Conservation (phyloP, 306 rosid genomes). For the Vigna radiata region DNA sequence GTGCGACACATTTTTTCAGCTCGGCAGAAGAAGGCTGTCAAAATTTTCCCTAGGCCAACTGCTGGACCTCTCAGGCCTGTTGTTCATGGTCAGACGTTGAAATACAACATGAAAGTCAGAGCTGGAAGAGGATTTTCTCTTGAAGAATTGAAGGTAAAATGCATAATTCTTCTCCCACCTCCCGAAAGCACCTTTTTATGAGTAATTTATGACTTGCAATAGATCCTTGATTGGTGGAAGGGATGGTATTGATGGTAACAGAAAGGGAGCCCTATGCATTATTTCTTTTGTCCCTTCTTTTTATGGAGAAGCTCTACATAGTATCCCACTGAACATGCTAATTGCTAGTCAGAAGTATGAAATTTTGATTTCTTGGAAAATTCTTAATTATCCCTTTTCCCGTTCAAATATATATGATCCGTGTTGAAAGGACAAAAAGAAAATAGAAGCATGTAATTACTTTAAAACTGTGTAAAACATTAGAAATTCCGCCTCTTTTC, state of each 20-base stretch:
- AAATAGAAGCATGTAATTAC: not conserved
- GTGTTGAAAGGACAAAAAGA: not conserved
- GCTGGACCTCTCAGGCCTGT: constrained; percentile 64
- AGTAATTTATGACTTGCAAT: no score
- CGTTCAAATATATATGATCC: not conserved
- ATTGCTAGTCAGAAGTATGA: not conserved
- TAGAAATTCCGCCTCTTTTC: not conserved
- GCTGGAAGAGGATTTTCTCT: constrained; percentile 67
- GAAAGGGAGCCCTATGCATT: no score
- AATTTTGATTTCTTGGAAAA: not conserved
- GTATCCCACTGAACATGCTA: not conserved
- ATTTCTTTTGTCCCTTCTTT: not conserved
- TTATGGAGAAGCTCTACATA: not conserved
- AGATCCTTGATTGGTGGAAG: no score
- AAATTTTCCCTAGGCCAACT: constrained; percentile 66
- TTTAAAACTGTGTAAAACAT: not conserved
- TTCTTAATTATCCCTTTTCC: not conserved
- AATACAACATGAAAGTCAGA: constrained; percentile 70
- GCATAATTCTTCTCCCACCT: not conserved
- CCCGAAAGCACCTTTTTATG: no score
- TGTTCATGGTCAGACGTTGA: constrained; percentile 71
- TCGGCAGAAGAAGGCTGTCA: constrained; percentile 69
- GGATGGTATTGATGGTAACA: no score
- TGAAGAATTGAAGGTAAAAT: constrained; percentile 63
- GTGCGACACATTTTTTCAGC: constrained; percentile 44